Evolutionary conservation across 139 green algal species (phyloP).

Genomic region (Astrephomene gubernaculifera): DNA sequence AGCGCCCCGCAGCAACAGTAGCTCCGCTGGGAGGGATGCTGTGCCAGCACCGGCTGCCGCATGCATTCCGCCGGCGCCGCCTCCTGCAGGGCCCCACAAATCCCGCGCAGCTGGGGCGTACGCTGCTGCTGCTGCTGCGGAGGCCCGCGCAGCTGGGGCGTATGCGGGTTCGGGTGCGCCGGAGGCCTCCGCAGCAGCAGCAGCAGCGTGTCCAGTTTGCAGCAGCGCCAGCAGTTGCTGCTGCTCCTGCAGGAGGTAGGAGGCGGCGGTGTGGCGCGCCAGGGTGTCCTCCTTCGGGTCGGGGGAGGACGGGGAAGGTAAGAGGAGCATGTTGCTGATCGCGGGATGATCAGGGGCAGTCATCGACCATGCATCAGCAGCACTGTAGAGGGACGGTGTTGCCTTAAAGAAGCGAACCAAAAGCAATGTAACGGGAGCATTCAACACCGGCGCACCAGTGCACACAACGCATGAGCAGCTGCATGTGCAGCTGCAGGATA

Average conservation of each 20-base stretch:
- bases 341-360: too few relatives aligned
- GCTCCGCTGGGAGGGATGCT: background rate
- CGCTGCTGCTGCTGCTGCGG: background rate
- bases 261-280: conserved; percentile 15
- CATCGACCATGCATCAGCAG: too few relatives aligned
- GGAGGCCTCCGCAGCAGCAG: background rate
- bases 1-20: background rate
- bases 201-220: background rate
- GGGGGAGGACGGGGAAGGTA: too few relatives aligned
- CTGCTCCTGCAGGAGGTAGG: background rate
- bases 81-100: background rate
- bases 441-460: too few relatives aligned
- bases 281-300: background rate
- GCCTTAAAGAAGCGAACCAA: too few relatives aligned
- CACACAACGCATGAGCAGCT: too few relatives aligned
- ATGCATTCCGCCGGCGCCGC: background rate
- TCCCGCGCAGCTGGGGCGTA: background rate
- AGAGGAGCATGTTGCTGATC: too few relatives aligned
- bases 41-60: background rate
- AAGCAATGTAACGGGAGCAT: too few relatives aligned
- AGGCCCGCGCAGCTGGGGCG: background rate
- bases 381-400: too few relatives aligned
- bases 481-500: too few relatives aligned
- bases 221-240: background rate
- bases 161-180: background rate